Evolutionary conservation across 169 alveolate genomes (phyloP).

Genomic region (Amoebophrya sp.): DNA sequence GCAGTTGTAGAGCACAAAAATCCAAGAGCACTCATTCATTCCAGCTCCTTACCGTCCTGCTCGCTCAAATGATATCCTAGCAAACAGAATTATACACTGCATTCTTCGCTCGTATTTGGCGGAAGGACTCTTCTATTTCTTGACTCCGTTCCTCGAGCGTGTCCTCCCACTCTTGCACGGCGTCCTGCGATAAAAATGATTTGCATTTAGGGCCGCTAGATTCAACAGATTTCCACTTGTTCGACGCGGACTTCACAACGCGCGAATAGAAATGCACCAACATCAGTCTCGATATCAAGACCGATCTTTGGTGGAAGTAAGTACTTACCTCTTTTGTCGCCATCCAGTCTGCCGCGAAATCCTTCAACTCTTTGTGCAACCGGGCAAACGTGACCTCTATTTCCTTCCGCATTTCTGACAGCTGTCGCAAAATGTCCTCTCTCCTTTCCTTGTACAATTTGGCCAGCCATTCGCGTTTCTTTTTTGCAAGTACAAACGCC

Average conservation of each 20-base stretch:
- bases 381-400: not conserved
- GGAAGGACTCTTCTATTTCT: not conserved
- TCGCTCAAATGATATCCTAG: no score
- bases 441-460: not conserved
- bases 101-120: not conserved
- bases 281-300: no score
- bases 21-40: no score
- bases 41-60: no score
- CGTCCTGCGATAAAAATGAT: not conserved
- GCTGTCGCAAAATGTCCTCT: not conserved
- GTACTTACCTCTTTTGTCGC: not conserved
- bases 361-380: not conserved
- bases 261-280: no score
- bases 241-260: no score
- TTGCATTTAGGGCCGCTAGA: no score
- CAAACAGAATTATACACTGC: not conserved
- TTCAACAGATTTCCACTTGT: no score
- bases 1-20: no score
- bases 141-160: not conserved
- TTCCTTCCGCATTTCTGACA: not conserved
- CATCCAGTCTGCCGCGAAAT: constrained; percentile 11
- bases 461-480: not conserved
- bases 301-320: no score
- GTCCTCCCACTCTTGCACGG: constrained; percentile 4
- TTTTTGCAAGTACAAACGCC: not conserved